phyloP scores from a whole-genome alignment of 108 stramenopile species.

The Phaeodactylum tricornutum region DNA sequence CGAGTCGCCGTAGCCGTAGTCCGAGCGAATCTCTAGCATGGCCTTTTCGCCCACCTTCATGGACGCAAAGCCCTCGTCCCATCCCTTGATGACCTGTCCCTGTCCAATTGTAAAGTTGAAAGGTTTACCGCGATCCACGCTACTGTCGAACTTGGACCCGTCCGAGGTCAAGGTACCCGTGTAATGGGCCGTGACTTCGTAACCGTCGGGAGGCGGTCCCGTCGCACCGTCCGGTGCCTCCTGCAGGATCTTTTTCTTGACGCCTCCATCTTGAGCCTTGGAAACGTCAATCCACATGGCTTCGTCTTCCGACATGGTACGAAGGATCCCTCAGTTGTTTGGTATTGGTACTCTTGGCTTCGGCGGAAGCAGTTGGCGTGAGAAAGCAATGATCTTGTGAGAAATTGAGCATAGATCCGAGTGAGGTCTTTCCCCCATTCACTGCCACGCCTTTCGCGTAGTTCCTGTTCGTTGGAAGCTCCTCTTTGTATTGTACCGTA shows the following conservation, averaged over 20 bases:
- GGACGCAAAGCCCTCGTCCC: conserved; percentile 88
- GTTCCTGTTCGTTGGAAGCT: too few species aligned
- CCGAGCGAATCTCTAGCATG: conserved; percentile 51
- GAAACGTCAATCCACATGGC: conserved; percentile 63
- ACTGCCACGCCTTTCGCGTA: too few species aligned
- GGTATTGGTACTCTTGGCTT: too few species aligned
- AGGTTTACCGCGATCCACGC: conserved; percentile 76
- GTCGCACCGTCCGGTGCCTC: conserved; percentile 58
- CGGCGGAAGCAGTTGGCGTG: too few species aligned
- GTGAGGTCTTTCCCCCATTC: too few species aligned
- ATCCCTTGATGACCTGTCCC: conserved; percentile 92
- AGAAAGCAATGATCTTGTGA: too few species aligned
- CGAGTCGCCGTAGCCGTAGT: conserved; percentile 87
- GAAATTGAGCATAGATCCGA: too few species aligned
- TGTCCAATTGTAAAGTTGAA: conserved; percentile 93
- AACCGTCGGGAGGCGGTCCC: conserved; percentile 67
- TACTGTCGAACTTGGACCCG: conserved; percentile 83
- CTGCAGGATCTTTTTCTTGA: conserved; percentile 72
- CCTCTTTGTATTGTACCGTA: too few species aligned
- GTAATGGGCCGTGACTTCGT: conserved; percentile 84
- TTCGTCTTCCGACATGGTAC: conserved; percentile 27
- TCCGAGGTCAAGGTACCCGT: conserved; percentile 75
- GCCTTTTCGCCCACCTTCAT: conserved; percentile 89
- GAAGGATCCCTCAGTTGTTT: too few species aligned
- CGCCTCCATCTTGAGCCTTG: conserved; percentile 77